These are phyloP conservation scores for Ambrosia artemisiifolia DNA, from an alignment of 129 eudicot species.

Conservation along the genomic window DNA sequence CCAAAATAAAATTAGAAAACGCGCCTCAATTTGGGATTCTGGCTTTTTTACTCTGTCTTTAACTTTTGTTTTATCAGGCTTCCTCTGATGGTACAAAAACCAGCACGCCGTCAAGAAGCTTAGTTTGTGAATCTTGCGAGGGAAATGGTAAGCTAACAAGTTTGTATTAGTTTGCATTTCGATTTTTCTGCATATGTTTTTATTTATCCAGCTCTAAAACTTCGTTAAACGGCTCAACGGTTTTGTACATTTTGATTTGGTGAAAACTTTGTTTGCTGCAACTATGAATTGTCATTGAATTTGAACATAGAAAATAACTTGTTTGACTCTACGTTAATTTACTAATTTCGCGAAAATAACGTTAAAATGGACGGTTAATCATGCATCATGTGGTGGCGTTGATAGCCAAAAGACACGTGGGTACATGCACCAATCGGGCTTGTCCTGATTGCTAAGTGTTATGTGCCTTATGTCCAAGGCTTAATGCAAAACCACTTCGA, in stretches of 20 bases:
- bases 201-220: not conserved
- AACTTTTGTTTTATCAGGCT: constrained; percentile 42
- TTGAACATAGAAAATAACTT: not conserved
- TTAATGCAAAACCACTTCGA: too few species aligned
- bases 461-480: too few species aligned
- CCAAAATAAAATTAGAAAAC: not conserved
- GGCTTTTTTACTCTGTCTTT: not conserved
- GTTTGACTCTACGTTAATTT: not conserved
- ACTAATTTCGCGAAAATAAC: too few species aligned
- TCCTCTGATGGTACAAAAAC: constrained; percentile 8
- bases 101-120: constrained; percentile 33
- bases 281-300: not conserved
- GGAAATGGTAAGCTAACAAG: constrained; percentile 66
- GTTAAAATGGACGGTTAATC: too few species aligned
- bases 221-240: not conserved
- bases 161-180: not conserved
- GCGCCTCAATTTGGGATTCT: not conserved
- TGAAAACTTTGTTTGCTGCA: not conserved
- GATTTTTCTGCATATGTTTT: not conserved
- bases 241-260: not conserved
- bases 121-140: constrained; percentile 60
- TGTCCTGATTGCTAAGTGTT: too few species aligned
- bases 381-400: too few species aligned
- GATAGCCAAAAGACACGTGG: too few species aligned
- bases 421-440: too few species aligned